Evolutionary conservation across 257 asterid genomes (phyloP), one percentile per base, ranked within the genome.

Genomic region (Avicennia marina): DNA sequence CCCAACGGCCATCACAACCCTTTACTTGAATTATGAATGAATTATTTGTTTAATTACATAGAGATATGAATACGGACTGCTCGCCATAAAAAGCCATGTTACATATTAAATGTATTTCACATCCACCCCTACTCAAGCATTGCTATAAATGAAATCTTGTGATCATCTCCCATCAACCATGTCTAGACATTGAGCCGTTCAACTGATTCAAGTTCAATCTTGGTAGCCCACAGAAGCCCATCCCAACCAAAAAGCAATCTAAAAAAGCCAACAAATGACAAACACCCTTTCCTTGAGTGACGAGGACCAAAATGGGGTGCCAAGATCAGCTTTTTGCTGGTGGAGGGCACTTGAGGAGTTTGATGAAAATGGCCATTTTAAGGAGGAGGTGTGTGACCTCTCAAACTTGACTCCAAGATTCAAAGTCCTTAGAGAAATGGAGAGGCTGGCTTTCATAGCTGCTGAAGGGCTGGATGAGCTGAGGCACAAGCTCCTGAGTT

Each of bases 381-480:
- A 72, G 42, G 39, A 43, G n/a, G 94, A 79, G 2, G 33, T 76
- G 12, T 64, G 75, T 3, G 78, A 75, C 45, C 53, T 70, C 25
- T 77, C 85, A 3, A 78, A 33, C 24, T 56, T 84, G 25, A 79
- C 81, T 21, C 94, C 91, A 3, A 72, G 87, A 4, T 26, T 73
- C 46, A 84, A 62, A 58, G 66, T 81, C 5, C 68, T 79, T 0
- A 59, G 91, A 55, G 94, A 84, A 75, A 78, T 87, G 96, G 94
- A 84, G 49, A 75, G 91, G 48, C 33, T 87, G 62, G 83, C 76
- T 3, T 69, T 75, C 32, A 36, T 84, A 58, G 81, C 83, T 2
- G 59, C 48, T 2, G 90, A 81, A 20, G 96, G 91, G 0, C 61
- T 84, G 11, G 77, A 74, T 2, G 85, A 79, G 46, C 67, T 84